A percentile compares a stretch with the other conserved stretches of the same genome.
Conservation (phyloP, 495 filamentous ascomycete species). For the Xylaria scruposa region DNA sequence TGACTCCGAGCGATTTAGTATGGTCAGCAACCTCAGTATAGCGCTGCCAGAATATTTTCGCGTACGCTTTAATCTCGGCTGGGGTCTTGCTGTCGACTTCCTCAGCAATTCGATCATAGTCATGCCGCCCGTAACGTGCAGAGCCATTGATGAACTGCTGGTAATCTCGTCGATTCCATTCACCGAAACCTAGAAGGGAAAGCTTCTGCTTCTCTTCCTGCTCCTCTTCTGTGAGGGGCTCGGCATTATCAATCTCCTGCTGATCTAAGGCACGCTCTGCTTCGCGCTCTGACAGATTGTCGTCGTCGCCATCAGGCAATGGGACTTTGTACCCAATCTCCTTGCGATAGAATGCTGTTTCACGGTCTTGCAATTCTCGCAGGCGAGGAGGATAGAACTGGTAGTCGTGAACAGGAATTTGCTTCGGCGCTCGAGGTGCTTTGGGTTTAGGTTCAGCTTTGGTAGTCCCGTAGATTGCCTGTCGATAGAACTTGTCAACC, state of each 20-base stretch:
- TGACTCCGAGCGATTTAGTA: conserved; percentile 81
- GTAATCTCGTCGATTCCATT: conserved; percentile 97
- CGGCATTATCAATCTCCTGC: conserved; percentile 88
- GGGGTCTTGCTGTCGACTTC: conserved; percentile 92
- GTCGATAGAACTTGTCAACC: conserved; percentile 98
- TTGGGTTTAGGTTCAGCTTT: conserved; percentile 91
- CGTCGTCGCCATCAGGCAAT: conserved; percentile 81
- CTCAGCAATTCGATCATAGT: conserved; percentile 81
- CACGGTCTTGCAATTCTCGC: conserved; percentile 89
- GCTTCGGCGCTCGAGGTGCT: conserved; percentile 94
- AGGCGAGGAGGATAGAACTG: conserved; percentile 91
- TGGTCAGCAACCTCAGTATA: conserved; percentile 89
- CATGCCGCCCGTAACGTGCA: conserved; percentile 85
- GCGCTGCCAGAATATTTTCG: conserved; percentile 92
- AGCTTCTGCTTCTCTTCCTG: conserved; percentile 80
- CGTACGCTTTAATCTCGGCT: conserved; percentile 85
- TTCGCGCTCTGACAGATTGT: conserved; percentile 81
- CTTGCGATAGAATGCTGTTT: conserved; percentile 94
- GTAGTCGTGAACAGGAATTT: conserved; percentile 90
- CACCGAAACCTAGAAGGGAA: conserved; percentile 83
- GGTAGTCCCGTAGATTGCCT: conserved; percentile 75
- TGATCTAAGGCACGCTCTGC: conserved; percentile 89
- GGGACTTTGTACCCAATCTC: conserved; percentile 93
- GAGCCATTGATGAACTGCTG: conserved; percentile 97
- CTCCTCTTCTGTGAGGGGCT: conserved; percentile 88